Conservation (phyloP, 1,284 basidiomycete genomes). For the Rhizoctonia solani region DNA sequence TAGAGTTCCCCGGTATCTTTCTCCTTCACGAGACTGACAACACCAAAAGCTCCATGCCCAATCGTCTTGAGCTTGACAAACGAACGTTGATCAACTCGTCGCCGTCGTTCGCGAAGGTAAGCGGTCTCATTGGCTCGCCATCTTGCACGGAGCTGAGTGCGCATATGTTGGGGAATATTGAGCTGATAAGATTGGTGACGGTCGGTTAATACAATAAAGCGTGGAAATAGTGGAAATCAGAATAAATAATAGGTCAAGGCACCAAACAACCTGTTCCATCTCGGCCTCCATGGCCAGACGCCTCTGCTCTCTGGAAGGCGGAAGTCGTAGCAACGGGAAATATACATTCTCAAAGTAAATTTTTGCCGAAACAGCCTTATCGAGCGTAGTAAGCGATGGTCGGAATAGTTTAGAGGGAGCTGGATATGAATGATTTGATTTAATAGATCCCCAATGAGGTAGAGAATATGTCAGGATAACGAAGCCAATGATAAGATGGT, state of each 20-base stretch:
- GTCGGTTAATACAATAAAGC: slow-evolving; percentile 35
- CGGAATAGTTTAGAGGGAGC: slow-evolving; percentile 61
- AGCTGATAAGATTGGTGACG: slow-evolving; percentile 37
- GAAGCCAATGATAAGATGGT: neutral
- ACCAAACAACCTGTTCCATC: slow-evolving; percentile 72
- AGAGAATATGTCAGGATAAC: too few species aligned
- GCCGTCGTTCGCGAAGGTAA: slow-evolving; percentile 81
- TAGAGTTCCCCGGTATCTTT: slow-evolving; percentile 77
- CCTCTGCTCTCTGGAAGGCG: slow-evolving; percentile 83
- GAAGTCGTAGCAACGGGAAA: slow-evolving; percentile 84
- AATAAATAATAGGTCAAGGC: slow-evolving; percentile 38
- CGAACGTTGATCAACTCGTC: slow-evolving; percentile 79
- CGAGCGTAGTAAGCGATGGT: slow-evolving; percentile 87
- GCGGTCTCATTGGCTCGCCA: slow-evolving; percentile 89
- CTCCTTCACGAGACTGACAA: slow-evolving; percentile 91
- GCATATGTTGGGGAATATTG: slow-evolving; percentile 49
- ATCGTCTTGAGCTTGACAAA: slow-evolving; percentile 94
- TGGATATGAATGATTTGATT: slow-evolving; percentile 42
- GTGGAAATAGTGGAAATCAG: neutral
- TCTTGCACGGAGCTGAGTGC: slow-evolving; percentile 69
- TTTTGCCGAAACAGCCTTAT: slow-evolving; percentile 88
- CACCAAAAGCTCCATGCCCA: slow-evolving; percentile 96
- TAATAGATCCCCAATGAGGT: too few species aligned
- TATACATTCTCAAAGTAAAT: slow-evolving; percentile 98
- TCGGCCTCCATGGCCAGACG: slow-evolving; percentile 85